Evolutionary conservation across 108 stramenopile species (phyloP), one percentile per base, ranked within the genome.

Genomic region (Stephanodiscus triporus): DNA sequence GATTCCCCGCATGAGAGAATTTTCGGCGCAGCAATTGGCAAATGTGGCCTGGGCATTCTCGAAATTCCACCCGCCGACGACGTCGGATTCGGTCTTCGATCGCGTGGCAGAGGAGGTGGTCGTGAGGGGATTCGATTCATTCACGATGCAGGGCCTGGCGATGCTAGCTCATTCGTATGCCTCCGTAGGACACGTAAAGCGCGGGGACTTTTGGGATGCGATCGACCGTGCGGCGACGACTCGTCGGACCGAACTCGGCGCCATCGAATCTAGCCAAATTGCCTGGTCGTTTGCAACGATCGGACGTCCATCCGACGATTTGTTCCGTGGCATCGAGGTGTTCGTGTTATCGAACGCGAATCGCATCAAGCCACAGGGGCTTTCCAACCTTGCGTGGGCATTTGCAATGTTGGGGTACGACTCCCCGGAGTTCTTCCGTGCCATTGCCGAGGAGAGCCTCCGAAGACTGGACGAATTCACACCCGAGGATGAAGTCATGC

Each of bases 261-360:
- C 26, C 0, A 37, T 73, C 37, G 73, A 73, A 70, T 81, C 73
- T 22, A 49, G 57, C 40, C 58, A 69, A 48, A 59, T 81, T 38
- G 68, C 80, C 20, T 74, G 80, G 73, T 70, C 73, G 1, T 81
- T 75, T 65, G 80, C 80, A 19, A 75, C 62, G n/a, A 64, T 81
- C n/a, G 64, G 59, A 4, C 68, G 63, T 26, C 54, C 63, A 7
- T 68, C 80, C 16, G 73, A 81, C 50, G 69, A 59, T 13, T 60
- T 75, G 23, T 70, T 75, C 53, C 34, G 24, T 42, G 61, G 19
- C 13, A 70, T 81, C 45, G 70, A 74, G 40, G 1, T 53, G 22
- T 36, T 66, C 13, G 60, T 64, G 20, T 64, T 67, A 24, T 68
- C 72, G 11, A 65, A 75, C 9, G 70, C 70, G 22, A 47, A 64